Conservation (phyloP, 345 rosid species). For the Brassica juncea region DNA sequence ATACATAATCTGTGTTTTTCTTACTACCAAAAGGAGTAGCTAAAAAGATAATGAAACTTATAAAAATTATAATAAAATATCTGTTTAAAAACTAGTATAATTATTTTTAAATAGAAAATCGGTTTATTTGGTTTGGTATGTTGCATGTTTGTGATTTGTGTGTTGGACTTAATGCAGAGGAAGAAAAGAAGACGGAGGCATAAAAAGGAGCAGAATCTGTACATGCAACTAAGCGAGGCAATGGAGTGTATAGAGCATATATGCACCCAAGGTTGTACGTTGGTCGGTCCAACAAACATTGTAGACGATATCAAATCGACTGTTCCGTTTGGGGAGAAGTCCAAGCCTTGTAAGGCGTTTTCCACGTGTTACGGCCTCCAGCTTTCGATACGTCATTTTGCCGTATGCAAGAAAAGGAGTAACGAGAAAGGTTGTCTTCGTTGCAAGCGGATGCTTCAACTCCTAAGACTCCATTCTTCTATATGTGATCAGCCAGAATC, state of each 20-base stretch:
- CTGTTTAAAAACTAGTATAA: not conserved
- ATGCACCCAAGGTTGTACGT: conserved; percentile 81
- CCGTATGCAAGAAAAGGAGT: conserved; percentile 56
- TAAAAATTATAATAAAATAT: not conserved
- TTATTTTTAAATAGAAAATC: not conserved
- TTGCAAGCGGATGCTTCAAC: conserved; percentile 89
- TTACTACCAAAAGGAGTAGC: not conserved
- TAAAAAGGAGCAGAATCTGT: conserved; percentile 54
- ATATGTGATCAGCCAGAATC: conserved; percentile 60
- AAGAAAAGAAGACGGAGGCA: conserved; percentile 62
- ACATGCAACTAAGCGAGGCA: conserved; percentile 70
- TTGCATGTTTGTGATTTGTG: not conserved
- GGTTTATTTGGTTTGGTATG: not conserved
- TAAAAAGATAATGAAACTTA: not conserved
- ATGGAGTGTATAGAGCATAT: conserved; percentile 92
- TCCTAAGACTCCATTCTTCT: conserved; percentile 76
- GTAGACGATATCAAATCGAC: conserved; percentile 24
- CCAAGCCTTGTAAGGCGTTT: conserved; percentile 57
- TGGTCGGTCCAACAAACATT: conserved; percentile 59
- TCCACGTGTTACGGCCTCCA: conserved; percentile 76
- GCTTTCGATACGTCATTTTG: conserved; percentile 69
- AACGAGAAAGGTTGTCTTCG: conserved; percentile 62
- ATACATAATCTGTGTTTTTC: not conserved
- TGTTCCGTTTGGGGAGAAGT: not conserved
- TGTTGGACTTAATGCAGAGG: conserved; percentile 49